phyloP scores from a whole-genome alignment of 352 stramenopile genomes.

The Phytophthora colocasiae region DNA sequence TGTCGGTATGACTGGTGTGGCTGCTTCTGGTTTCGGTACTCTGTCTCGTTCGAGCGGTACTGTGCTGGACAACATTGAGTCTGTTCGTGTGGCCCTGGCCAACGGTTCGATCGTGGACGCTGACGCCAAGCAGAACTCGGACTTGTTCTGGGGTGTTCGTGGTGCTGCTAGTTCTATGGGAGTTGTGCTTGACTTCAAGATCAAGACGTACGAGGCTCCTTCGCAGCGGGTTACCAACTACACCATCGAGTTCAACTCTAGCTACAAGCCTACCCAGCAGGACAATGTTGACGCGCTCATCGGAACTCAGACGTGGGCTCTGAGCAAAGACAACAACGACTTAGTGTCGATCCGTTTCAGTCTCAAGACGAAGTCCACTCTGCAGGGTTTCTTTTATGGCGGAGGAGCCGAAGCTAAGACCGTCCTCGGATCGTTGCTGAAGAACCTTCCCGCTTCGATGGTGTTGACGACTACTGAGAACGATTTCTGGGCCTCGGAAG shows the following conservation, averaged over 20 bases:
- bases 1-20: constrained; percentile 39
- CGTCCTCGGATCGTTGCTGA: too few species aligned
- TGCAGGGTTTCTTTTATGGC: too few species aligned
- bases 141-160: constrained; percentile 34
- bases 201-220: constrained; percentile 22
- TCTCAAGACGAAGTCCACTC: constrained; percentile 26
- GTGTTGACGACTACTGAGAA: too few species aligned
- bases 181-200: constrained; percentile 34
- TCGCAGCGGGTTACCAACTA: constrained; percentile 21
- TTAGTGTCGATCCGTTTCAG: constrained; percentile 33
- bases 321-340: constrained; percentile 35
- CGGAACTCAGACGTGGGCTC: constrained; percentile 30
- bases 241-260: constrained; percentile 31
- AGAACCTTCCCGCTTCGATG: too few species aligned
- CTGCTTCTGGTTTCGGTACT: constrained; percentile 31
- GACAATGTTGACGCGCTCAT: constrained; percentile 36
- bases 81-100: constrained; percentile 31
- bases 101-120: constrained; percentile 36
- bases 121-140: constrained; percentile 24
- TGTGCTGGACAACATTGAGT: constrained; percentile 35
- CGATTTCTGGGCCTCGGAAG: too few species aligned
- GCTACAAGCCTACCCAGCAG: constrained; percentile 27
- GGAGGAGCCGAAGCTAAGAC: too few species aligned
- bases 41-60: constrained; percentile 28
- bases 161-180: constrained; percentile 35